Base-by-base conservation (phyloP, 202 grass and related monocot genomes). In the Schoenoplectus triqueter region DNA sequence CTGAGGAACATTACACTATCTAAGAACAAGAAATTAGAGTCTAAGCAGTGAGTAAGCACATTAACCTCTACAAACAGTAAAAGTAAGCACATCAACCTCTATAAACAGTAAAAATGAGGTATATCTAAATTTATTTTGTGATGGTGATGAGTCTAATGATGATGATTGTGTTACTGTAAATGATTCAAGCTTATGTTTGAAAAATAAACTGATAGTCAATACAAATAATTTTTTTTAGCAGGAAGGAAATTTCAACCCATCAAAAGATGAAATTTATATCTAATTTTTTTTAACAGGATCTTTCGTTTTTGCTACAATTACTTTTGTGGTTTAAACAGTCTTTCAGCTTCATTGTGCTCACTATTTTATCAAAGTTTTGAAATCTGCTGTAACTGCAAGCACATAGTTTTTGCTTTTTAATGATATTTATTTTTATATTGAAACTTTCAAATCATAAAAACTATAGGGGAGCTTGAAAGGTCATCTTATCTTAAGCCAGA, bases 321-420 rank as follows among this genome's bases (percentile, higher is more conserved):
- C 90, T 98, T 86, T 90, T 92, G 67, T 98, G 95, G 95, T 98
- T 98, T 89, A 98, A 98, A 88, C 91, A 98, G 85, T 95, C 95
- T 87, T 98, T 95, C 93, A 98, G 62, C 62, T 21, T 64, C 18
- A 22, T 64, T 64, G 19, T 64, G 19, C 62, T 64, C 8, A 21
- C 17, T 21, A 22, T 64, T 21, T 64, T 20, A 31, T 64, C 18
- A 64, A 18, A 22, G 7, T 21, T 64, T 8, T 64, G 19, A 21
- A 17, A 64, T 64, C 18, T 64, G n/a, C 19, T 22, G 17, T 64
- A 64, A 64, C 2, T 14, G 19, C 18, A 64, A 64, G n/a, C 21
- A 64, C 18, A 21, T 4, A 64, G 19, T 3, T 64, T 2, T 64
- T 64, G 18, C 2, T 64, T 18, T 19, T 64, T 64, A 64, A 64